These are phyloP conservation scores for Solanum lycopersicoides DNA, from an alignment of 257 asterid genomes.

Conservation along the genomic window DNA sequence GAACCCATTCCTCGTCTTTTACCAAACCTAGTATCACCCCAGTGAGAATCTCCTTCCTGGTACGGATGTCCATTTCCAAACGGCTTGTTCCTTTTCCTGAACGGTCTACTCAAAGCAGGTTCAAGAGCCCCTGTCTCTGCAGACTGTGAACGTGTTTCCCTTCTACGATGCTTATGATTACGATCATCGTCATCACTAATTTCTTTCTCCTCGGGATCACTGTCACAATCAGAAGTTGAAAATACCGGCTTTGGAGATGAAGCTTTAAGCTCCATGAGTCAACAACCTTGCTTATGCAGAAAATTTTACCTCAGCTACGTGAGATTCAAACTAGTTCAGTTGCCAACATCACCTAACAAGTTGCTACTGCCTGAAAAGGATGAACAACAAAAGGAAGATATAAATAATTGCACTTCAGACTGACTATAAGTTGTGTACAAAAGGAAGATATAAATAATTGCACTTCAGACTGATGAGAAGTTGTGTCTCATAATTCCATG, in stretches of 20 bases:
- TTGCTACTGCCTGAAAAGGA: neutral
- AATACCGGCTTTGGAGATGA: constrained; percentile 54
- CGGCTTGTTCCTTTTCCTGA: constrained; percentile 61
- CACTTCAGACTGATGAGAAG: neutral
- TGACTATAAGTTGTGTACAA: neutral
- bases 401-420: neutral
- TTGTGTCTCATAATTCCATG: neutral
- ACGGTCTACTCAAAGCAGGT: constrained; percentile 49
- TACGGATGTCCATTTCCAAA: constrained; percentile 63
- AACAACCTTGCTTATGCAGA: neutral
- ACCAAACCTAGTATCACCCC: constrained; percentile 54
- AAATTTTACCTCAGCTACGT: neutral
- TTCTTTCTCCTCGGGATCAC: constrained; percentile 84
- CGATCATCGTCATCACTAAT: constrained; percentile 97
- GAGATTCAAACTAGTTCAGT: neutral
- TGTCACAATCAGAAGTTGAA: constrained; percentile 54
- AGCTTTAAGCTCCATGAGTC: constrained; percentile 60
- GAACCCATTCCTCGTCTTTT: constrained; percentile 48
- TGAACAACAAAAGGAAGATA: neutral
- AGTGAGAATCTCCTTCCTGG: constrained; percentile 55
- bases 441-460: neutral
- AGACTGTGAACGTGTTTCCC: constrained; percentile 62
- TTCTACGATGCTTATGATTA: constrained; percentile 90
- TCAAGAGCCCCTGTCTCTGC: constrained; percentile 57
- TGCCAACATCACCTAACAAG: neutral